Base-by-base conservation (phyloP, 306 rosid species). In the Betula pendula region DNA sequence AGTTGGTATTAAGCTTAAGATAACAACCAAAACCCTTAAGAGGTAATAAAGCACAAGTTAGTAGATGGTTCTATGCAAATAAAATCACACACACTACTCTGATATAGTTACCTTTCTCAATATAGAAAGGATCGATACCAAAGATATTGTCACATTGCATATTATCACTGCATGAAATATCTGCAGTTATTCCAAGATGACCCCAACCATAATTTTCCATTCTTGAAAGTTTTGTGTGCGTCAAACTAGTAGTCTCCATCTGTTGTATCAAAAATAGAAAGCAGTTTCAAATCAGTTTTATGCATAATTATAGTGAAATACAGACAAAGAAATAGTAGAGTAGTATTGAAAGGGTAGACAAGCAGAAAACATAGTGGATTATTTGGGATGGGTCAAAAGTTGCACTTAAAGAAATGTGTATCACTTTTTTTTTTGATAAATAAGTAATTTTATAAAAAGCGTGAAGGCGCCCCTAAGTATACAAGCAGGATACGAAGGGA, bases 171-270 rank as follows among this genome's bases (percentile, higher is more conserved):
- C 70, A 63, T 10, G 84, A 75, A 80, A 75, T 71, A 60, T 80
- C 84, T 49, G 44, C 48, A 68, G 51, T 35, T 24, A 81, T 59
- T 55, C 84, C 84, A 74, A 77, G 75, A 77, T 85, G 90, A 29
- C 90, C 92, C 97, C 98, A 94, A 68, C 96, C 85, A 75, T 89
- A 90, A 82, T 80, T 83, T 73, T 83, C 88, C 84, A 90, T 79
- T 80, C 77, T 83, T 81, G 85, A 82, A 83, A 89, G 92, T 70
- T 85, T 83, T 44, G 84, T 74, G 82, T 75, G 67, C 71, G 52
- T 81, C 44, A 71, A 60, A 79, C 70, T 53, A 50, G 82, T 75
- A 78, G 70, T 55, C 51, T 77, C 84, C 59, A 79, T 89, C 98
- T 94, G 87, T 22, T 47, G 75, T 66, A 72, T 79, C 58, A 81